phyloP scores from a whole-genome alignment of 768 basidiomycete genomes.

The Xerocomus potaroensis region DNA sequence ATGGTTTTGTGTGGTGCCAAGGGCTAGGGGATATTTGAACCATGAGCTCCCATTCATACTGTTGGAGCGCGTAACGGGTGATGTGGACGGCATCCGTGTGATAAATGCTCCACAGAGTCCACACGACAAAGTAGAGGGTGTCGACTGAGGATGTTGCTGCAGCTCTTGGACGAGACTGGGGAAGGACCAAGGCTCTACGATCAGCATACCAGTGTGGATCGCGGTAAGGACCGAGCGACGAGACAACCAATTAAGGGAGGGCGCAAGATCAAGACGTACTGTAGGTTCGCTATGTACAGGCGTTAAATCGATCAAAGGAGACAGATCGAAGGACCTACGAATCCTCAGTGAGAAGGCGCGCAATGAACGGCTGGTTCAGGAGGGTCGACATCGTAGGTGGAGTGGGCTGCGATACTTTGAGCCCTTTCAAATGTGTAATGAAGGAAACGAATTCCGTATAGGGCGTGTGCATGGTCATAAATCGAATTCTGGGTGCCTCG shows the following conservation, averaged over 20 bases:
- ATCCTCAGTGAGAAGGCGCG: conserved; percentile 74
- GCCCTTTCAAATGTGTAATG: conserved; percentile 65
- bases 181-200: conserved; percentile 80
- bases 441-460: conserved; percentile 81
- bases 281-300: conserved; percentile 68
- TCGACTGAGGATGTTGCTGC: conserved; percentile 42
- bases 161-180: conserved; percentile 53
- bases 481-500: conserved; percentile 33
- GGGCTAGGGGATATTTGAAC: conserved; percentile 50
- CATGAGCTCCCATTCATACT: conserved; percentile 51
- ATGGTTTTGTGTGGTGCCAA: conserved; percentile 28
- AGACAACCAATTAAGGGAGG: conserved; percentile 91
- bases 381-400: conserved; percentile 71
- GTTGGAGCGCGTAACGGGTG: conserved; percentile 29
- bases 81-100: conserved; percentile 41
- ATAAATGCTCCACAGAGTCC: conserved; percentile 68
- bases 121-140: conserved; percentile 53
- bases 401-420: conserved; percentile 55
- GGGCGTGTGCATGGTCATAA: conserved; percentile 67
- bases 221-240: conserved; percentile 79
- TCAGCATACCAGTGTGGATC: conserved; percentile 82
- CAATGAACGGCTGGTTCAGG: conserved; percentile 73
- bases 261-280: conserved; percentile 87
- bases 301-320: conserved; percentile 9
- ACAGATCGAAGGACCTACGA: conserved; percentile 58